phyloP scores from a whole-genome alignment of 2,329 filamentous ascomycete genomes.

The Fusarium longipes region DNA sequence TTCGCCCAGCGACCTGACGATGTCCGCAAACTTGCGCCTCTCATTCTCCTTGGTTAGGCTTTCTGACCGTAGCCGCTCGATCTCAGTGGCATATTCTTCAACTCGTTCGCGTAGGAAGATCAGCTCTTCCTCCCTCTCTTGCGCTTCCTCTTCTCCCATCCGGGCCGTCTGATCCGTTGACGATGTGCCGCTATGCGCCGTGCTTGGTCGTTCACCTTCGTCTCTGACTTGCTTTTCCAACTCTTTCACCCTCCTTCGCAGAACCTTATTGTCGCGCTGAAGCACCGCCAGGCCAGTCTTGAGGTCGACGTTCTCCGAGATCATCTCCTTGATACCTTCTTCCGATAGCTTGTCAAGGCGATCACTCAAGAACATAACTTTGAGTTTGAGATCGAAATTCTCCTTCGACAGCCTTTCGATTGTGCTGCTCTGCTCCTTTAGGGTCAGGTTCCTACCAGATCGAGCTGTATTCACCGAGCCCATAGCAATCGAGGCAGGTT shows the following conservation, averaged over 20 bases:
- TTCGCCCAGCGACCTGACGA: conserved; percentile 69
- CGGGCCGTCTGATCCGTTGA: conserved; percentile 68
- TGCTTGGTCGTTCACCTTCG: conserved; percentile 71
- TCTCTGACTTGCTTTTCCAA: conserved; percentile 82
- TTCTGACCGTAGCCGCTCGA: conserved; percentile 84
- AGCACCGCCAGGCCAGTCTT: conserved; percentile 90
- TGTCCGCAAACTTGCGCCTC: conserved; percentile 85
- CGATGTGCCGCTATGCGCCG: conserved; percentile 66
- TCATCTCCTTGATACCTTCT: conserved; percentile 97
- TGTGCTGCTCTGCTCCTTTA: conserved; percentile 97
- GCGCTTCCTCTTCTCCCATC: conserved; percentile 68
- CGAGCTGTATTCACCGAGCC: conserved; percentile 62
- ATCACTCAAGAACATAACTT: conserved; percentile 96
- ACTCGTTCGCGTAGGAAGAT: conserved; percentile 85
- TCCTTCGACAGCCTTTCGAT: conserved; percentile 97
- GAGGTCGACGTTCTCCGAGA: conserved; percentile 95
- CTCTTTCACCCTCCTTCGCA: conserved; percentile 85
- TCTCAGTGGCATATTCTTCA: conserved; percentile 84
- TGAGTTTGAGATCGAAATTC: conserved; percentile 97
- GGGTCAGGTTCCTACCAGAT: conserved; percentile 78
- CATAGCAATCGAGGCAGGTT: conserved; percentile 60
- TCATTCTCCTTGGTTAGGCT: conserved; percentile 83
- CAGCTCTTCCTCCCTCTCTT: conserved; percentile 86
- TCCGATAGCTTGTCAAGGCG: conserved; percentile 93
- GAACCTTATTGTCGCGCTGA: conserved; percentile 88